Percentiles rank a stretch among this genome's conserved stretches.
phyloP scores from a whole-genome alignment of 2,329 filamentous ascomycete species.

The Xylariaceae sp. region DNA sequence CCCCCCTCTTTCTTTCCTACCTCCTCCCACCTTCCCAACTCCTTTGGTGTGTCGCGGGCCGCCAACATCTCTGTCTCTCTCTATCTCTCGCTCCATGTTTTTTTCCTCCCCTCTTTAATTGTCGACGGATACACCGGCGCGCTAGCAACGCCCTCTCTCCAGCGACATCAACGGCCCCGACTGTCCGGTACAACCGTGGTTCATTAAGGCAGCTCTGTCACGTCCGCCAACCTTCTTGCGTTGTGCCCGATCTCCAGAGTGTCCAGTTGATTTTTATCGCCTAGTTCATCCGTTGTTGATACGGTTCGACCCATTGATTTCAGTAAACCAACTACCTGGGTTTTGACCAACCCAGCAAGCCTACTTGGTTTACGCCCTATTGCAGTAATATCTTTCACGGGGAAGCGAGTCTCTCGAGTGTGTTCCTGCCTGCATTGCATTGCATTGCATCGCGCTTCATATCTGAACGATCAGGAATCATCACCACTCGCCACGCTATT shows the following conservation, averaged over 20 bases:
- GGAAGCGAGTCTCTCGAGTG: conserved; percentile 13
- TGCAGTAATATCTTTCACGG: conserved; percentile 10
- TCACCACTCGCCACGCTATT: neutral
- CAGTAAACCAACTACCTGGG: conserved; percentile 31
- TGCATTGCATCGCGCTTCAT: conserved; percentile 3
- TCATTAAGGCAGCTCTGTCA: conserved; percentile 37
- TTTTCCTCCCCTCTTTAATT: conserved; percentile 17
- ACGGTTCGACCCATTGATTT: conserved; percentile 37
- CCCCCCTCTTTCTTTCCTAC: conserved; percentile 37
- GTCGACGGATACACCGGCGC: conserved; percentile 14
- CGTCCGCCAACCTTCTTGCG: conserved; percentile 29
- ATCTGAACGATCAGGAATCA: conserved; percentile 27
- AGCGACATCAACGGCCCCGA: conserved; percentile 36
- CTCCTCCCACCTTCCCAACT: conserved; percentile 31
- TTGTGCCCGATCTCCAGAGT: conserved; percentile 31
- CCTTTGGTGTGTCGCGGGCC: conserved; percentile 32
- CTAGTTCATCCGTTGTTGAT: conserved; percentile 33
- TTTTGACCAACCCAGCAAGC: neutral
- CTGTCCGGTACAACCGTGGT: conserved; percentile 34
- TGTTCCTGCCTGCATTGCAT: conserved; percentile 15
- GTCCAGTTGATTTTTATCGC: conserved; percentile 26
- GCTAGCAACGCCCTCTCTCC: conserved; percentile 27
- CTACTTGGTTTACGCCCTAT: conserved; percentile 15
- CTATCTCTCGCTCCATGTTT: conserved; percentile 16
- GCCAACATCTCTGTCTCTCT: conserved; percentile 26